Evolutionary conservation across 441 rosid genomes (phyloP).

Genomic region (Pelargonium cotyledonis): DNA sequence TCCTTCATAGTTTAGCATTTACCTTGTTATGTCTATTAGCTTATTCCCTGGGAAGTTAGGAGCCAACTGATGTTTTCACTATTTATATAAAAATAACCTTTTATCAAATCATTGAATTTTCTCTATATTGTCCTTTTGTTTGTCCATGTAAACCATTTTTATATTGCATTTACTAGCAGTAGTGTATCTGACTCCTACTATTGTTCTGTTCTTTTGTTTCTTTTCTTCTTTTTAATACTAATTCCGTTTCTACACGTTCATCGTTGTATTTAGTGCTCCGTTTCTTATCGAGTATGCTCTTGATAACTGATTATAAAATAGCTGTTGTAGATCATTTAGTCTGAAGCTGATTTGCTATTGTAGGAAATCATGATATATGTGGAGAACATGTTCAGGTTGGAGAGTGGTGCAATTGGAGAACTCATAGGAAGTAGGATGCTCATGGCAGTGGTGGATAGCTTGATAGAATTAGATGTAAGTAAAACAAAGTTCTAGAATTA

Average conservation of each 20-base stretch:
- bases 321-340: neutral
- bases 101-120: neutral
- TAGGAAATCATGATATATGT: slow-evolving; percentile 44
- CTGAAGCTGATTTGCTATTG: slow-evolving; percentile 17
- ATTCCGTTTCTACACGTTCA: neutral
- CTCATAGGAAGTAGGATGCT: slow-evolving; percentile 63
- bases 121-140: neutral
- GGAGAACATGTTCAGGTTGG: slow-evolving; percentile 73
- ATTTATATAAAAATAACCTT: neutral
- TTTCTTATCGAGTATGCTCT: too few species aligned
- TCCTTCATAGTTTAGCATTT: neutral
- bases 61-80: neutral
- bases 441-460: slow-evolving; percentile 53
- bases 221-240: neutral
- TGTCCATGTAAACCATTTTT: neutral
- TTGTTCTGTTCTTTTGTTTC: neutral
- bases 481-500: slow-evolving; percentile 4
- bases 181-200: neutral
- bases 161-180: neutral
- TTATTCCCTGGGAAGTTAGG: neutral
- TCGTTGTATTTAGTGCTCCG: too few species aligned
- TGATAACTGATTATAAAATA: neutral
- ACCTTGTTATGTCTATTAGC: neutral
- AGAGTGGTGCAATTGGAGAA: slow-evolving; percentile 58
- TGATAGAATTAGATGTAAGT: slow-evolving; percentile 81